Percentiles rank a stretch among this genome's conserved stretches.
These are phyloP conservation scores for Mycena haematopus DNA, from an alignment of 768 basidiomycete species.

Conservation along the genomic window DNA sequence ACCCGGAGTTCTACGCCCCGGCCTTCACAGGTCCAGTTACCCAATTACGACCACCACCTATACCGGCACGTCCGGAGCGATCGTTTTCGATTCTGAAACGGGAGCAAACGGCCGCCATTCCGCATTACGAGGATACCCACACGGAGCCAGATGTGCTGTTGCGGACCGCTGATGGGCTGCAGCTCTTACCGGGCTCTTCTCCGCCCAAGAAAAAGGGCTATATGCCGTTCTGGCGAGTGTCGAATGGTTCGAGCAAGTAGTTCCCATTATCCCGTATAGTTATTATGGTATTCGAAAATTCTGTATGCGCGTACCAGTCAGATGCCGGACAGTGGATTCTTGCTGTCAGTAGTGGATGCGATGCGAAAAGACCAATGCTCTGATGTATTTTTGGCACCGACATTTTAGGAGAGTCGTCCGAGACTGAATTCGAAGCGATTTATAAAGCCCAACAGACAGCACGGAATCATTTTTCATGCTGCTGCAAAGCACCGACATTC, in stretches of 20 bases:
- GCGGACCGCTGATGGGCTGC: not conserved
- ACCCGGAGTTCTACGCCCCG: not conserved
- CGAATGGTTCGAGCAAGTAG: not conserved
- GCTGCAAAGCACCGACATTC: slow-evolving; percentile 8
- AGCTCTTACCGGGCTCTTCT: not conserved
- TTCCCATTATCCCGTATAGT: too few relatives aligned
- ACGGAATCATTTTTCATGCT: slow-evolving; percentile 12
- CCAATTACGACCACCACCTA: not conserved
- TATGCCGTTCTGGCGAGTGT: not conserved
- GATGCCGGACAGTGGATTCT: too few relatives aligned
- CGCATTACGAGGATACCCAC: slow-evolving; percentile 2
- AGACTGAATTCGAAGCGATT: too few relatives aligned
- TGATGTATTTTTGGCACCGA: too few relatives aligned
- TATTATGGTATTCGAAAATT: too few relatives aligned
- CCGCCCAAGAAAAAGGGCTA: not conserved
- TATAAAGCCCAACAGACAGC: slow-evolving; percentile 1
- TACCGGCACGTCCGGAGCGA: not conserved
- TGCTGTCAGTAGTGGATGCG: too few relatives aligned
- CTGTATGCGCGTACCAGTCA: too few relatives aligned
- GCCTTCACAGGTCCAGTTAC: not conserved
- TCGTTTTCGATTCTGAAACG: slow-evolving; percentile 6
- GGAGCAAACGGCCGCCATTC: not conserved
- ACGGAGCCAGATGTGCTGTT: slow-evolving; percentile 1
- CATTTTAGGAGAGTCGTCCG: too few relatives aligned
- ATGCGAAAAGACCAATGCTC: too few relatives aligned